These are phyloP conservation scores for Cercophora newfieldiana DNA, from an alignment of 495 filamentous ascomycete species.

Conservation along the genomic window DNA sequence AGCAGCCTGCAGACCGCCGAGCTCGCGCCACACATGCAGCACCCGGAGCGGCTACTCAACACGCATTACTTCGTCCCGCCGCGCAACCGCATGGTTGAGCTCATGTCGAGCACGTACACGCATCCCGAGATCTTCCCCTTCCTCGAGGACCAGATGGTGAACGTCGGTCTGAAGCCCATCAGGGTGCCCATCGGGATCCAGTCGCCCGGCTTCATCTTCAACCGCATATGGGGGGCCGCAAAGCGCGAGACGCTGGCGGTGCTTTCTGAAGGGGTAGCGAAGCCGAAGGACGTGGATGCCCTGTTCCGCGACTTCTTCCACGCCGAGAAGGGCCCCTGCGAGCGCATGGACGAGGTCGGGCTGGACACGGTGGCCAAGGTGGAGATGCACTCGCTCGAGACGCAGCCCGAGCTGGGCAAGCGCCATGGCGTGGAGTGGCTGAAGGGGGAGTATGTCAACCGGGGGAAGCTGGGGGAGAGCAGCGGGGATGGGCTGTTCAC, in stretches of 20 bases:
- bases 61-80: slow-evolving; percentile 61
- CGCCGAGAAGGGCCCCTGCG: slow-evolving; percentile 46
- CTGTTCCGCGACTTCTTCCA: slow-evolving; percentile 51
- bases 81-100: slow-evolving; percentile 49
- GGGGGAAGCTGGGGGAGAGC: slow-evolving; percentile 47
- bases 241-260: slow-evolving; percentile 57
- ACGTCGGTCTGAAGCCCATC: slow-evolving; percentile 46
- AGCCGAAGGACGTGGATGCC: slow-evolving; percentile 43
- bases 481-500: slow-evolving; percentile 36
- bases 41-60: slow-evolving; percentile 47
- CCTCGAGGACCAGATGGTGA: slow-evolving; percentile 41
- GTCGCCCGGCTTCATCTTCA: slow-evolving; percentile 59
- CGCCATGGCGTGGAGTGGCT: slow-evolving; percentile 36
- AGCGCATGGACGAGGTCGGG: slow-evolving; percentile 52
- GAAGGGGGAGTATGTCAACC: slow-evolving; percentile 38
- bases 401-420: slow-evolving; percentile 18
- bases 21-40: slow-evolving; percentile 45
- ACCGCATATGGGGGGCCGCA: slow-evolving; percentile 60
- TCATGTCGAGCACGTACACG: slow-evolving; percentile 58
- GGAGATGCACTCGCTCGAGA: slow-evolving; percentile 39
- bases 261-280: slow-evolving; percentile 49
- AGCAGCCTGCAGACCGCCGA: slow-evolving; percentile 50
- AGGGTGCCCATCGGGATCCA: slow-evolving; percentile 40
- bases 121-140: slow-evolving; percentile 44
- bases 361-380: slow-evolving; percentile 46